Evolutionary conservation across 768 basidiomycete genomes (phyloP), one percentile per base, ranked within the genome.

Genomic region (Mycena floridula): DNA sequence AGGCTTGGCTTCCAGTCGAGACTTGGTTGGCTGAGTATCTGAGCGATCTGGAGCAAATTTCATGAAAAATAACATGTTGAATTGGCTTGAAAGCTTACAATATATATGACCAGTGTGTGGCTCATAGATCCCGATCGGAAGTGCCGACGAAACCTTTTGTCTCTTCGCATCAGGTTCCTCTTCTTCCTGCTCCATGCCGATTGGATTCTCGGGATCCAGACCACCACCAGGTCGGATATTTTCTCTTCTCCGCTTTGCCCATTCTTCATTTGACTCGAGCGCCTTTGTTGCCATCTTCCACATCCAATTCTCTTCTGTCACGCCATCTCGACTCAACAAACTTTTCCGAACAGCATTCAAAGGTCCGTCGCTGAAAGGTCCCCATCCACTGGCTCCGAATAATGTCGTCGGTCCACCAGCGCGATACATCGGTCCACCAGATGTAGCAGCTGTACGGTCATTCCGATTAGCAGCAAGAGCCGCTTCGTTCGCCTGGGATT

Each of bases 281-380:
- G 82, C 80, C 25, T 84, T 73, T 53, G 67, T 71, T 1, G 92
- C 85, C 49, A 82, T 82, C 63, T 84, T 76, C 56, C 63, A 72
- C 88, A 97, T 94, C 93, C 93, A 98, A 57, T 95, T 95, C 53
- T 93, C 87, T 57, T 81, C 84, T 26, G 76, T 82, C 8, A 95
- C 76, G 1, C 90, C 89, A 47, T 89, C 85, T n/a, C 86, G 71
- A 36, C 79, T 74, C 44, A 94, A 61, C 55, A 85, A 60, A 21
- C 84, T 82, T 64, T 93, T 90, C 54, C 88, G 75, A 47, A 92
- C 88, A 1, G 85, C 84, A 50, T 86, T 88, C 47, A 90, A 67
- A 0, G 89, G 90, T 1, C 89, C 89, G 54, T 91, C 89, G 45
- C 87, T 89, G 61, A 82, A 95, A 1, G 93, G 91, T 2, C 91